Evolutionary conservation across 2,329 filamentous ascomycete species (phyloP).

Genomic region (Mycosphaerelloides madeirae): DNA sequence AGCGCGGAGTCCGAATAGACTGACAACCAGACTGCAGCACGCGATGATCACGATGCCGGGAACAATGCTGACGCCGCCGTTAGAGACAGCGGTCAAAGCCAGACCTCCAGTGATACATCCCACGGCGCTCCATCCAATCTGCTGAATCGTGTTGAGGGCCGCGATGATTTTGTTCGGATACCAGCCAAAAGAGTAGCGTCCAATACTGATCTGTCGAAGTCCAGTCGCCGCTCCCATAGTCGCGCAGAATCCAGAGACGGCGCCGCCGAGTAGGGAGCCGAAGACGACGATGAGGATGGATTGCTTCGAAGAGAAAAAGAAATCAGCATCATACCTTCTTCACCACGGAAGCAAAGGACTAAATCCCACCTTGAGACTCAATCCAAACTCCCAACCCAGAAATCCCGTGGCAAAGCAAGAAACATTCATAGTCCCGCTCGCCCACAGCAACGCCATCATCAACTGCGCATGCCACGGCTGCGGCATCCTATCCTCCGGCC

Average conservation of each 20-base stretch:
- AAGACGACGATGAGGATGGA: slow-evolving; percentile 30
- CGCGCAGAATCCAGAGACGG: slow-evolving; percentile 31
- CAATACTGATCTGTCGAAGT: slow-evolving; percentile 42
- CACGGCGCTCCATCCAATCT: slow-evolving; percentile 41
- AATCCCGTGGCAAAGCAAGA: slow-evolving; percentile 38
- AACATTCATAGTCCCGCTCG: slow-evolving; percentile 34
- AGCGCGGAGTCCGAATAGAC: slow-evolving; percentile 39
- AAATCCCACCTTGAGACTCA: slow-evolving; percentile 32
- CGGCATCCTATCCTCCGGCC: slow-evolving; percentile 41
- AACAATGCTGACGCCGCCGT: slow-evolving; percentile 41
- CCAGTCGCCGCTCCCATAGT: slow-evolving; percentile 33
- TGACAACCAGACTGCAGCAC: slow-evolving; percentile 35
- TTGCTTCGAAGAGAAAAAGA: slow-evolving; percentile 27
- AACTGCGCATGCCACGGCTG: slow-evolving; percentile 36
- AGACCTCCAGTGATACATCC: slow-evolving; percentile 42
- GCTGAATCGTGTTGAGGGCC: slow-evolving; percentile 44
- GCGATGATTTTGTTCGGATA: slow-evolving; percentile 47
- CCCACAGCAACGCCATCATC: slow-evolving; percentile 34
- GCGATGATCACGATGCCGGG: slow-evolving; percentile 44
- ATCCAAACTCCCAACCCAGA: slow-evolving; percentile 46
- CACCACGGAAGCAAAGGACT: no score
- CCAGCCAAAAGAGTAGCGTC: slow-evolving; percentile 49
- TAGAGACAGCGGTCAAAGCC: slow-evolving; percentile 38
- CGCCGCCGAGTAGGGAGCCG: slow-evolving; percentile 30
- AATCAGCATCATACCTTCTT: no score